phyloP scores from a whole-genome alignment of 2,329 filamentous ascomycete species.

The Mycosphaerella sp. region DNA sequence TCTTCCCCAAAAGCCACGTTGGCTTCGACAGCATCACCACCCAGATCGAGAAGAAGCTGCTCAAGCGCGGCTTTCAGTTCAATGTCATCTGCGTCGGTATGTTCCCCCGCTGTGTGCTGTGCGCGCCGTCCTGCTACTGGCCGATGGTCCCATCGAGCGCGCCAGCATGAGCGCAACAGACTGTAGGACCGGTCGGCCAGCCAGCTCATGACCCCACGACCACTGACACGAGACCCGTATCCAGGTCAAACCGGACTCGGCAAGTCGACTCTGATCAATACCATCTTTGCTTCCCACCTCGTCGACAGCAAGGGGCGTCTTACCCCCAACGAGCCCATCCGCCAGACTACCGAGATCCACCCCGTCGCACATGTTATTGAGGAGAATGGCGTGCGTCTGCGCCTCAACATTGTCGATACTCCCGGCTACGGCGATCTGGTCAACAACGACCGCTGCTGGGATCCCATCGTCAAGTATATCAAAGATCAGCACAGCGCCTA shows the following conservation, averaged over 20 bases:
- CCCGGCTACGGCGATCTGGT: constrained; percentile 97
- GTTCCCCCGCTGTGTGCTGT: constrained; percentile 38
- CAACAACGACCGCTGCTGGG: constrained; percentile 99
- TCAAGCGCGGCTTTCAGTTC: constrained; percentile 99
- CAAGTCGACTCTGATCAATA: constrained; percentile 99
- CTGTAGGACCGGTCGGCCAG: background rate
- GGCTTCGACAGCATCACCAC: constrained; percentile 99
- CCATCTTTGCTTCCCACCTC: constrained; percentile 98
- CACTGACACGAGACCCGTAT: constrained; percentile 5
- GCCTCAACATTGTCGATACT: constrained; percentile 98
- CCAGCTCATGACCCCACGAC: background rate
- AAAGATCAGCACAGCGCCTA: constrained; percentile 99
- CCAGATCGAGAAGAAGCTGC: constrained; percentile 98
- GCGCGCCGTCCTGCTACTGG: too few relatives aligned
- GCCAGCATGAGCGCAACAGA: too few relatives aligned
- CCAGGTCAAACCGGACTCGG: constrained; percentile 95
- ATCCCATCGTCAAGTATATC: constrained; percentile 99
- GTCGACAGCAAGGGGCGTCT: constrained; percentile 98
- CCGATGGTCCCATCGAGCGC: too few relatives aligned
- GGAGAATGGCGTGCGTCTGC: constrained; percentile 95
- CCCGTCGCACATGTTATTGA: constrained; percentile 98
- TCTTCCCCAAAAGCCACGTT: constrained; percentile 94
- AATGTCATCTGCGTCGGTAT: constrained; percentile 98
- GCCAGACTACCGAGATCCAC: constrained; percentile 96
- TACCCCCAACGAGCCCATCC: constrained; percentile 83